phyloP scores from a whole-genome alignment of 208 protist genomes.

The Wallacemonas rigidus region DNA sequence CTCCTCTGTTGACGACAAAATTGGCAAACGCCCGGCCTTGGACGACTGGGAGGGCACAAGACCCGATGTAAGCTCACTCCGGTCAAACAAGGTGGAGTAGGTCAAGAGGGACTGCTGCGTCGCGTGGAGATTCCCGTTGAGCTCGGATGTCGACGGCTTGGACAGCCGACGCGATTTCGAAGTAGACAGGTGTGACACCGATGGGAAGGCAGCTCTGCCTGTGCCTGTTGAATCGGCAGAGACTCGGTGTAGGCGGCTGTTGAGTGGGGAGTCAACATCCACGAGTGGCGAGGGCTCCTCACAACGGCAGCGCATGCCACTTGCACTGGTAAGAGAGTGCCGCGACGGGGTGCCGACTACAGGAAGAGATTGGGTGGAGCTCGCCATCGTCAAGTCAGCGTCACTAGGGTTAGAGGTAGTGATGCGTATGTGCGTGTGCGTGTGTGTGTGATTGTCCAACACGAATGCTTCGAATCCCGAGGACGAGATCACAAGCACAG shows the following conservation, averaged over 20 bases:
- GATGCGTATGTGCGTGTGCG: too few species aligned
- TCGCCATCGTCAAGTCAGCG: not conserved
- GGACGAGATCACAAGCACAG: not conserved
- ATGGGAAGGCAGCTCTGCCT: not conserved
- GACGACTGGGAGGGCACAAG: not conserved
- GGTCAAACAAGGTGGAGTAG: slow-evolving; percentile 1
- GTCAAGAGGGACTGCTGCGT: not conserved
- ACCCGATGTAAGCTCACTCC: not conserved
- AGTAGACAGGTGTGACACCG: not conserved
- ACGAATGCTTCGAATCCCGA: too few species aligned
- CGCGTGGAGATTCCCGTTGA: not conserved
- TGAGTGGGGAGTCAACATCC: not conserved
- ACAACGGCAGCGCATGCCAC: not conserved
- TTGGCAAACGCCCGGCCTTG: not conserved
- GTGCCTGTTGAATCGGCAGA: not conserved
- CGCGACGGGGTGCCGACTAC: not conserved
- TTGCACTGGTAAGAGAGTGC: not conserved
- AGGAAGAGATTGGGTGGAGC: not conserved
- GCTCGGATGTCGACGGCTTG: not conserved
- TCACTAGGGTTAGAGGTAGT: too few species aligned
- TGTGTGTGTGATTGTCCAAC: not conserved
- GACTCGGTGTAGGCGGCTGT: not conserved
- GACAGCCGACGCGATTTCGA: not conserved
- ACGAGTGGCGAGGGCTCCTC: not conserved
- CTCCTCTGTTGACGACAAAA: slow-evolving; percentile 5